Evolutionary conservation across 2,329 filamentous ascomycete genomes (phyloP).

Genomic region (Trichothecium roseum): DNA sequence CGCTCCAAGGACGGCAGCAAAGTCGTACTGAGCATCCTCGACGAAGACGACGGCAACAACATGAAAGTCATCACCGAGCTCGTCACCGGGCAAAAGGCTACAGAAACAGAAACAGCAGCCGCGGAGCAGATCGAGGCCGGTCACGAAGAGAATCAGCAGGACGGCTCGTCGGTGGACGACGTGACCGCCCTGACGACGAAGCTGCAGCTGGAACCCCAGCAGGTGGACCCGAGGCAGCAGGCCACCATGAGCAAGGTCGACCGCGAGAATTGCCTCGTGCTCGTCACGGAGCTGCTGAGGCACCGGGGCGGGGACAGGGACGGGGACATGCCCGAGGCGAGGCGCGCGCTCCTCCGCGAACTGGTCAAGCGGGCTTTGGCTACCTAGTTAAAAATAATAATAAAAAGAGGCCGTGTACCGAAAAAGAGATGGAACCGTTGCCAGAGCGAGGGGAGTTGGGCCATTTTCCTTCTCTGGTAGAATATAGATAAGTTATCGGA

Average conservation of each 20-base stretch:
- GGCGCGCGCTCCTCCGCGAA: conserved; percentile 31
- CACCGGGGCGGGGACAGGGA: conserved; percentile 29
- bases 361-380: conserved; percentile 31
- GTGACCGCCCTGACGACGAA: not conserved
- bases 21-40: conserved; percentile 32
- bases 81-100: conserved; percentile 30
- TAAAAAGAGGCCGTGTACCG: too few species aligned
- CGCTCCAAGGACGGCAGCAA: conserved; percentile 37
- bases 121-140: not conserved
- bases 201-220: conserved; percentile 34
- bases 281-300: conserved; percentile 44
- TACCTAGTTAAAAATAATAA: too few species aligned
- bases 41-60: conserved; percentile 25
- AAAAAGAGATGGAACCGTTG: too few species aligned
- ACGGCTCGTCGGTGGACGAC: conserved; percentile 17
- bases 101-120: not conserved
- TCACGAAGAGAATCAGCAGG: conserved; percentile 6
- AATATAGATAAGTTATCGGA: too few species aligned
- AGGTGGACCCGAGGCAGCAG: conserved; percentile 30
- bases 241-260: conserved; percentile 40
- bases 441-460: too few species aligned
- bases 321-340: conserved; percentile 26
- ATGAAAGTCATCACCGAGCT: conserved; percentile 29
- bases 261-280: conserved; percentile 50
- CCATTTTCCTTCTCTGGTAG: too few species aligned